A percentile compares a stretch with the other conserved stretches of the same genome.
Conservation (phyloP, 495 filamentous ascomycete species). For the Xylaria longipes region DNA sequence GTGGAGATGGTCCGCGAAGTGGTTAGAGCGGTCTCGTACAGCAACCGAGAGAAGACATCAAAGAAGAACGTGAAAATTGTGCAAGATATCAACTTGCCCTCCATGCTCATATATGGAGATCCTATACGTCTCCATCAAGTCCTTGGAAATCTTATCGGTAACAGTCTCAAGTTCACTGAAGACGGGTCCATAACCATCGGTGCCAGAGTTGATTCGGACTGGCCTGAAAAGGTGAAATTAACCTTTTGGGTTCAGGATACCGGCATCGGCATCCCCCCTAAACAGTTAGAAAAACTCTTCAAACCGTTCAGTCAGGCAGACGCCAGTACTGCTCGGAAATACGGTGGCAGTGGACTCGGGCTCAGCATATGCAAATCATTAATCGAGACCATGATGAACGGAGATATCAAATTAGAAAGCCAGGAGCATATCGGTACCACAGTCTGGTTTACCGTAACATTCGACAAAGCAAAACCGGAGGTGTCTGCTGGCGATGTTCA, state of each 20-base stretch:
- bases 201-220: conserved; percentile 72
- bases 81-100: conserved; percentile 75
- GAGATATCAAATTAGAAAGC: conserved; percentile 82
- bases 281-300: conserved; percentile 85
- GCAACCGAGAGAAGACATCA: conserved; percentile 75
- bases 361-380: conserved; percentile 94
- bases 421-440: conserved; percentile 78
- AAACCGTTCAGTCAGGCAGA: conserved; percentile 91
- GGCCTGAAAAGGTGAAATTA: conserved; percentile 69
- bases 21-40: conserved; percentile 83
- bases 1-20: conserved; percentile 88
- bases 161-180: conserved; percentile 93
- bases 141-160: conserved; percentile 89
- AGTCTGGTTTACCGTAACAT: conserved; percentile 82
- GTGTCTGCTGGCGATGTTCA: conserved; percentile 57
- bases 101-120: conserved; percentile 85
- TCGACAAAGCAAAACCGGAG: conserved; percentile 72
- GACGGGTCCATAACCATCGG: conserved; percentile 82
- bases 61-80: conserved; percentile 65
- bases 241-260: conserved; percentile 90
- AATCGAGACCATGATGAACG: conserved; percentile 88
- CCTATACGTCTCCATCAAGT: conserved; percentile 91
- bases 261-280: conserved; percentile 83
- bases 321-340: conserved; percentile 82
- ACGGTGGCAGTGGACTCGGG: conserved; percentile 88